Evolutionary conservation across 345 rosid genomes (phyloP).

Genomic region (Salix suchowensis): DNA sequence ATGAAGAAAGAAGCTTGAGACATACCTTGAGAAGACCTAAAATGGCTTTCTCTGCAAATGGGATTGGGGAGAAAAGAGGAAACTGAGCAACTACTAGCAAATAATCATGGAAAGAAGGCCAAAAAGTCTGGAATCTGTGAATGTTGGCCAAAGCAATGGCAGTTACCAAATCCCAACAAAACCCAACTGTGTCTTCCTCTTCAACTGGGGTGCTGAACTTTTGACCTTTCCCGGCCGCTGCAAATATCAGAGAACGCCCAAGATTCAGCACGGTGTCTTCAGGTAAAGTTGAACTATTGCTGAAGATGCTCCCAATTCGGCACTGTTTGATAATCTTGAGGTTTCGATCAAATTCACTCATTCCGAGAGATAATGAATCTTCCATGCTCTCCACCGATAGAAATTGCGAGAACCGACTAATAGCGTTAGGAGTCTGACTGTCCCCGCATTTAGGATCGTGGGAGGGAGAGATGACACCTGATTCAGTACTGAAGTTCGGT

Average conservation of each 20-base stretch:
- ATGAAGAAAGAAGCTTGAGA: constrained; percentile 47
- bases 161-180: constrained; percentile 76
- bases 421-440: constrained; percentile 34
- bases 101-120: constrained; percentile 70
- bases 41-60: constrained; percentile 72
- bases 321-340: constrained; percentile 80
- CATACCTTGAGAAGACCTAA: constrained; percentile 63
- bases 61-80: constrained; percentile 75
- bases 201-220: constrained; percentile 83
- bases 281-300: constrained; percentile 49
- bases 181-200: constrained; percentile 79
- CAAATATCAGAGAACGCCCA: constrained; percentile 73
- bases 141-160: constrained; percentile 47
- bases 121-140: constrained; percentile 50
- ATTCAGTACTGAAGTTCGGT: constrained; percentile 31
- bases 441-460: constrained; percentile 41
- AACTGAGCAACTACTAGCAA: constrained; percentile 59
- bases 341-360: constrained; percentile 86
- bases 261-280: constrained; percentile 54
- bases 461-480: constrained; percentile 27
- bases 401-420: constrained; percentile 65
- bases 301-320: constrained; percentile 66
- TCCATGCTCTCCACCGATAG: constrained; percentile 70
- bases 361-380: constrained; percentile 67
- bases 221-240: constrained; percentile 94